Conservation (phyloP, 176 grass and related monocot species). For the Carex parvula region DNA sequence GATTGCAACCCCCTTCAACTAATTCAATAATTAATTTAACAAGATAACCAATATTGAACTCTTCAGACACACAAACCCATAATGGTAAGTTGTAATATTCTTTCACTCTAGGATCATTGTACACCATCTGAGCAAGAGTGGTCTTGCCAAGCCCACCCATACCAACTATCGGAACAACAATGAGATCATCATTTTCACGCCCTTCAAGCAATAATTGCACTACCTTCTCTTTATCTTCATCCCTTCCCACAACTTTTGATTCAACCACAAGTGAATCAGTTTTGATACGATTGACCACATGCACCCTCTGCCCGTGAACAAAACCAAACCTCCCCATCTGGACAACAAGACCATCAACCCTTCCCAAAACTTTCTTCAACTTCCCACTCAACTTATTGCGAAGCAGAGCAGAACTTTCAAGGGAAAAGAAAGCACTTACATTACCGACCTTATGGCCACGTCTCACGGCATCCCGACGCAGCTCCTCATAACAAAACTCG, state of each 20-base stretch:
- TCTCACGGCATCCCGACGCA: constrained; percentile 21
- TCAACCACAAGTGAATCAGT: constrained; percentile 17
- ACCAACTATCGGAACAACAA: constrained; percentile 32
- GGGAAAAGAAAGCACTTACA: neutral
- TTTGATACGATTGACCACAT: neutral
- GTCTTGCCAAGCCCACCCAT: constrained; percentile 52
- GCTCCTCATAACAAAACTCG: constrained; percentile 28
- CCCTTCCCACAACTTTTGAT: constrained; percentile 25
- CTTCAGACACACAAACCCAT: constrained; percentile 37
- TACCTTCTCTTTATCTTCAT: constrained; percentile 29
- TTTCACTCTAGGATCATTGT: neutral
- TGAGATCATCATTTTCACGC: neutral
- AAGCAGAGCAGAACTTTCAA: neutral
- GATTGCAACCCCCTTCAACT: neutral
- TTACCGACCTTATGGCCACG: neutral
- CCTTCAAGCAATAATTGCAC: constrained; percentile 6
- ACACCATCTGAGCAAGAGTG: constrained; percentile 38
- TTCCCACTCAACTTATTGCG: constrained; percentile 15
- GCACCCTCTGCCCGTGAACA: neutral
- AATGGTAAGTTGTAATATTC: constrained; percentile 26
- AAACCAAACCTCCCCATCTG: constrained; percentile 23
- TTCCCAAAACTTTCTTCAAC: constrained; percentile 19
- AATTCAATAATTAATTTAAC: constrained; percentile 22
- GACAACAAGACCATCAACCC: neutral
- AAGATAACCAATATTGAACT: constrained; percentile 17